Evolutionary conservation across 2,329 filamentous ascomycete species (phyloP).

Genomic region (Hypoxylon sp.): DNA sequence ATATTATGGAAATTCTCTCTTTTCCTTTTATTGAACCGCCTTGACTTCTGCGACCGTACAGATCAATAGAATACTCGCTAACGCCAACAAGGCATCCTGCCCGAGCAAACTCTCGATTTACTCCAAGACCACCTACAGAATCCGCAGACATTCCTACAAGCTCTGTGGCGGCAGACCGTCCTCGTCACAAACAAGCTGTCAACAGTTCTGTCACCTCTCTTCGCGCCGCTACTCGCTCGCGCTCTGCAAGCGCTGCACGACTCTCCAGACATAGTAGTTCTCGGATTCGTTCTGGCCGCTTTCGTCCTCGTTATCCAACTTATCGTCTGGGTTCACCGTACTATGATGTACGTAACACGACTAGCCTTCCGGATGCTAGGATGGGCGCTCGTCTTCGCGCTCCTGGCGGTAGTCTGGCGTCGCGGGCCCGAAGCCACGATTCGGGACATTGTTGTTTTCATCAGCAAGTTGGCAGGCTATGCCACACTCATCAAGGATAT

Average conservation of each 20-base stretch:
- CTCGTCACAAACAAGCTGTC: constrained; percentile 45
- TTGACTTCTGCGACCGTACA: not conserved
- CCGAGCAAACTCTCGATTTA: constrained; percentile 59
- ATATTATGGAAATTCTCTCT: not conserved
- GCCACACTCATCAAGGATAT: constrained; percentile 64
- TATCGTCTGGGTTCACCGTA: constrained; percentile 77
- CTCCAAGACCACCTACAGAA: constrained; percentile 61
- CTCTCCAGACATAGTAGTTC: constrained; percentile 59
- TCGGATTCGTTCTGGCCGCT: constrained; percentile 65
- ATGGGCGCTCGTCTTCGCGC: constrained; percentile 70
- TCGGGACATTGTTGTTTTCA: constrained; percentile 66
- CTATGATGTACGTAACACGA: constrained; percentile 83
- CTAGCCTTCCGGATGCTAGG: constrained; percentile 73
- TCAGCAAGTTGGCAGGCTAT: constrained; percentile 61
- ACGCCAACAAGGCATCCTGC: constrained; percentile 55
- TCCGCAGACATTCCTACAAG: constrained; percentile 61
- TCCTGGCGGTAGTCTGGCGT: constrained; percentile 71
- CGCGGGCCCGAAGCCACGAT: constrained; percentile 75
- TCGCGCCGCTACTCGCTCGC: constrained; percentile 60
- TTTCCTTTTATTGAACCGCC: not conserved
- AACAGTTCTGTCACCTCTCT: constrained; percentile 56
- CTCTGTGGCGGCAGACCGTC: constrained; percentile 54
- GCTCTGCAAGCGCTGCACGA: constrained; percentile 54
- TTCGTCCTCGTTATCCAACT: constrained; percentile 74
- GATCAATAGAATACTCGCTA: constrained; percentile 3